Evolutionary conservation across 1,284 basidiomycete species (phyloP).

Genomic region (Melampsora americana): DNA sequence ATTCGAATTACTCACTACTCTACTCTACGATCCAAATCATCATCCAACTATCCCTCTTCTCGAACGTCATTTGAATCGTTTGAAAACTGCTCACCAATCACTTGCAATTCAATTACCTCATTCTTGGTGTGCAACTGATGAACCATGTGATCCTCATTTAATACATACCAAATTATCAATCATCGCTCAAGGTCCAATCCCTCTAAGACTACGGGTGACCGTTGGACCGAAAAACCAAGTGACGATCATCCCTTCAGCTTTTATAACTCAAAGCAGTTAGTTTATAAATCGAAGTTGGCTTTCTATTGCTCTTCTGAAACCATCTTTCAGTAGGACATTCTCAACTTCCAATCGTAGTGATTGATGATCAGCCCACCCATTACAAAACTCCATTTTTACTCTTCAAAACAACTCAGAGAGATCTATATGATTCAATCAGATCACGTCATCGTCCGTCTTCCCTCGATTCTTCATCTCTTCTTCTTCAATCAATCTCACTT

Average conservation of each 20-base stretch:
- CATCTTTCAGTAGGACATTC: neutral
- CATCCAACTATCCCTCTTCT: neutral
- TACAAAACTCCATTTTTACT: constrained; percentile 20
- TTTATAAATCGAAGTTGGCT: too few species aligned
- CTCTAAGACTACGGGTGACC: constrained; percentile 14
- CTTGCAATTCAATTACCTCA: constrained; percentile 8
- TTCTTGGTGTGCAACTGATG: constrained; percentile 28
- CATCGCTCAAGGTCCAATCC: neutral
- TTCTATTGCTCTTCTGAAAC: too few species aligned
- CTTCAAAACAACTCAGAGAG: constrained; percentile 26
- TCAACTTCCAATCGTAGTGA: neutral
- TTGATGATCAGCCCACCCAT: constrained; percentile 24
- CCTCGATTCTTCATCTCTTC: neutral
- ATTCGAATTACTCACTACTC: too few species aligned
- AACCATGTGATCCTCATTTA: neutral
- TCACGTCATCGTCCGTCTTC: constrained; percentile 16
- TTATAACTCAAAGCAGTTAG: neutral
- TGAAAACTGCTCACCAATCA: neutral
- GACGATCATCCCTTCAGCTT: neutral
- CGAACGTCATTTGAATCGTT: constrained; percentile 11
- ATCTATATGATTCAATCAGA: constrained; percentile 24
- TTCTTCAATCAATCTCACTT: neutral
- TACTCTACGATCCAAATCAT: too few species aligned
- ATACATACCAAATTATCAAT: neutral
- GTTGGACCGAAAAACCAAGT: constrained; percentile 7